Percentiles rank a stretch among this genome's conserved stretches.
Evolutionary conservation across 2,329 filamentous ascomycete genomes (phyloP).

Genomic region (Mycosphaerella sp.): DNA sequence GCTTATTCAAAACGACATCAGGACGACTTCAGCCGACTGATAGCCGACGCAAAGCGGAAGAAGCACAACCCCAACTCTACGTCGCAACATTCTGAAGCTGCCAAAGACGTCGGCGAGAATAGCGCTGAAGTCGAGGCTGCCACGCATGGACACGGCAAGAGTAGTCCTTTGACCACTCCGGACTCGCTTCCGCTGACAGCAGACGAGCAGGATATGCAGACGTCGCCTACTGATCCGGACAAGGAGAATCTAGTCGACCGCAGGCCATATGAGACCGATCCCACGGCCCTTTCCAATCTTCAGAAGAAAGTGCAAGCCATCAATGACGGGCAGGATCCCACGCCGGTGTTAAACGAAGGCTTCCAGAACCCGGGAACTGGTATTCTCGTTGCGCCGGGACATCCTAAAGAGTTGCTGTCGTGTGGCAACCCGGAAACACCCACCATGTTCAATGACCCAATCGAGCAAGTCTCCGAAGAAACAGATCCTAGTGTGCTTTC

Average conservation of each 20-base stretch:
- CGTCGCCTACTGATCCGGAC: background rate
- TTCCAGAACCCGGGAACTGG: conserved; percentile 13
- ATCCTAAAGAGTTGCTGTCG: background rate
- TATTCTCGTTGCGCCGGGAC: background rate
- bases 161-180: conserved; percentile 12
- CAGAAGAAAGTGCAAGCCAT: conserved; percentile 24
- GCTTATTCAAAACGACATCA: conserved; percentile 70
- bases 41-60: conserved; percentile 64
- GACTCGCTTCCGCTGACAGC: conserved; percentile 6
- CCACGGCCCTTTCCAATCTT: conserved; percentile 23
- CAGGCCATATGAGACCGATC: conserved; percentile 25
- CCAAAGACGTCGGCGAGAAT: conserved; percentile 8
- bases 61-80: conserved; percentile 30
- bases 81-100: conserved; percentile 5
- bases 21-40: conserved; percentile 69
- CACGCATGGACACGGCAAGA: conserved; percentile 14
- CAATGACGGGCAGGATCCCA: conserved; percentile 18
- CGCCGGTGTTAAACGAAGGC: conserved; percentile 21
- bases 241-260: conserved; percentile 1
- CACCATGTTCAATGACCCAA: conserved; percentile 7
- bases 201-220: conserved; percentile 1
- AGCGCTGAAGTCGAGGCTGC: conserved; percentile 2
- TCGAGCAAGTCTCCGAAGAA: background rate
- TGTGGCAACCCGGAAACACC: background rate
- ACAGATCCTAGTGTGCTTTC: background rate